phyloP scores from a whole-genome alignment of 192 early-diverging fungal species.

The Backusella luteola region DNA sequence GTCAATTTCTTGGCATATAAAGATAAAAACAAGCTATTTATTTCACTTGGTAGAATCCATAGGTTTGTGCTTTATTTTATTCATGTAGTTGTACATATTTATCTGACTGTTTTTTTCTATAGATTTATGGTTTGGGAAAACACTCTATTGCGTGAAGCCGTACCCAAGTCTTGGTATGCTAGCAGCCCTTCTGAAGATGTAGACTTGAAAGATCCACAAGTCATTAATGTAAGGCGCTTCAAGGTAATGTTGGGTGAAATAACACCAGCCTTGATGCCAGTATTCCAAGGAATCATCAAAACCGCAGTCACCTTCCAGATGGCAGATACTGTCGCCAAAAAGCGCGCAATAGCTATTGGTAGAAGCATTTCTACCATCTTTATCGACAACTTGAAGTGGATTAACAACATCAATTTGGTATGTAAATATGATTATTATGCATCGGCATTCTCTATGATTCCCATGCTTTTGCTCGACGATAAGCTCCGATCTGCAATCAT shows the following conservation, averaged over 20 bases:
- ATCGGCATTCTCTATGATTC: constrained; percentile 51
- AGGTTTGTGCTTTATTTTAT: constrained; percentile 23
- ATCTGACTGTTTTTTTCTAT: background rate
- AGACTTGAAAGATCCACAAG: constrained; percentile 45
- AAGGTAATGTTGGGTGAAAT: constrained; percentile 67
- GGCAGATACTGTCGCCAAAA: background rate
- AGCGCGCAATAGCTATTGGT: constrained; percentile 58
- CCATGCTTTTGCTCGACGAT: constrained; percentile 60
- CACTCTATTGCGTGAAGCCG: constrained; percentile 49
- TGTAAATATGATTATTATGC: constrained; percentile 56
- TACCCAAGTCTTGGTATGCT: constrained; percentile 69
- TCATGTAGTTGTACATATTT: background rate
- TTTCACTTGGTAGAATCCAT: constrained; percentile 58
- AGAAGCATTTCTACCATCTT: constrained; percentile 26
- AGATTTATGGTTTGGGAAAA: constrained; percentile 61
- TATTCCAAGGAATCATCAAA: constrained; percentile 64
- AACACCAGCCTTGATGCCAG: constrained; percentile 55
- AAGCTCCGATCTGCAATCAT: constrained; percentile 53
- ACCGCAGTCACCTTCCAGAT: constrained; percentile 49
- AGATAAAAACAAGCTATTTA: constrained; percentile 43
- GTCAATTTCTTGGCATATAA: constrained; percentile 56
- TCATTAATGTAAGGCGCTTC: constrained; percentile 65
- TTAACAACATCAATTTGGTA: background rate
- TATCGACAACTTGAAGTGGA: constrained; percentile 48
- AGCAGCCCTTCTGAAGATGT: constrained; percentile 21